phyloP scores from a whole-genome alignment of 306 rosid genomes.

The Cyamopsis tetragonoloba region DNA sequence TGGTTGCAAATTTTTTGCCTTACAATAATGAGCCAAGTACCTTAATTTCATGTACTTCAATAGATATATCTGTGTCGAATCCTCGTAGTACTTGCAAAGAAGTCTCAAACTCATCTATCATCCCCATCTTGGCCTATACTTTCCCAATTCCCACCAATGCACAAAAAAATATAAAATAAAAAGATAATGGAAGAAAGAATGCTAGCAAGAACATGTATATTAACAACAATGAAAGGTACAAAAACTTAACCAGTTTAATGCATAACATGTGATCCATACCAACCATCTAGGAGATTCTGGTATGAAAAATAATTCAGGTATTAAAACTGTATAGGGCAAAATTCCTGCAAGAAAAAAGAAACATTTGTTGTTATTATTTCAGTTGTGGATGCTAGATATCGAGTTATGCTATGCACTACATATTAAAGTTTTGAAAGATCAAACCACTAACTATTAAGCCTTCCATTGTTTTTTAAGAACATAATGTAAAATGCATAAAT shows the following conservation, averaged over 20 bases:
- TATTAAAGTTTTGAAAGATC: slow-evolving; percentile 12
- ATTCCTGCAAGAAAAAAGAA: slow-evolving; percentile 51
- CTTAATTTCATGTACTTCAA: slow-evolving; percentile 87
- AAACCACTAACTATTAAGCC: background rate
- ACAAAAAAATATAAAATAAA: background rate
- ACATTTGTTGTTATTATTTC: background rate
- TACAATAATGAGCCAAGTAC: slow-evolving; percentile 29
- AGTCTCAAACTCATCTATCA: slow-evolving; percentile 80
- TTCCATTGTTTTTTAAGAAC: background rate
- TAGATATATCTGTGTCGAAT: slow-evolving; percentile 71
- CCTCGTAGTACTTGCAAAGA: slow-evolving; percentile 87
- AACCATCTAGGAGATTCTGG: slow-evolving; percentile 95
- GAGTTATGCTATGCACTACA: slow-evolving; percentile 1
- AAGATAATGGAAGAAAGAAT: slow-evolving; percentile 8
- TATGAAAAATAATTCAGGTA: slow-evolving; percentile 77
- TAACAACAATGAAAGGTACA: slow-evolving; percentile 5
- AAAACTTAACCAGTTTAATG: slow-evolving; percentile 1
- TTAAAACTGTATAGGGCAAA: slow-evolving; percentile 73
- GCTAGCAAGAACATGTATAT: background rate
- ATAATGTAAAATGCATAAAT: no score
- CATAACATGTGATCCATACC: slow-evolving; percentile 48
- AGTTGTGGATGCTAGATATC: background rate
- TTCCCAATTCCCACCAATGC: slow-evolving; percentile 7
- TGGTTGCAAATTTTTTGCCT: slow-evolving; percentile 3
- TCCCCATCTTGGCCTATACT: slow-evolving; percentile 80